Evolutionary conservation across 2,329 filamentous ascomycete genomes (phyloP).

Genomic region (Pseudogymnoascus sp.): DNA sequence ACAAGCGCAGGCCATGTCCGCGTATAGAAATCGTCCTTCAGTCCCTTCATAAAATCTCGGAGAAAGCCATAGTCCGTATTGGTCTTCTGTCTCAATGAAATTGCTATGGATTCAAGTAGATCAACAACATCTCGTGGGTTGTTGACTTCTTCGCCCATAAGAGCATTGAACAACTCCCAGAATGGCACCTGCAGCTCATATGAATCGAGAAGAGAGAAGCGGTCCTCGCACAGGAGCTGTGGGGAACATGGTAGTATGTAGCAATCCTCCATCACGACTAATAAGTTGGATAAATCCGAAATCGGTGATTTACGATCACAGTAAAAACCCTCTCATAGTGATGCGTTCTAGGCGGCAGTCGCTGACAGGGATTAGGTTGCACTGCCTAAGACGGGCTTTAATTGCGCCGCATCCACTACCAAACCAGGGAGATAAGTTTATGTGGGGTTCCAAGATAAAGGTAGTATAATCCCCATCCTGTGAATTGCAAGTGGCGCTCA

Average conservation of each 20-base stretch:
- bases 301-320: background rate
- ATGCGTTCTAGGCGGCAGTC: background rate
- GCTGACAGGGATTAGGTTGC: background rate
- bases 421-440: background rate
- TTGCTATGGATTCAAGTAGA: background rate
- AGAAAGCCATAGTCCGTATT: background rate
- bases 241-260: background rate
- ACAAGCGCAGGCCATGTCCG: background rate
- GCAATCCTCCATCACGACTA: background rate
- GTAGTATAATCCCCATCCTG: background rate
- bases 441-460: background rate
- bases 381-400: background rate
- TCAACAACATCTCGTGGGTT: background rate
- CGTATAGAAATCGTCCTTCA: background rate
- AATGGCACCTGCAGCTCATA: background rate
- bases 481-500: background rate
- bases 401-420: background rate
- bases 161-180: background rate
- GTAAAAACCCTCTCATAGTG: background rate
- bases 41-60: background rate
- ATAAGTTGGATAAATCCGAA: background rate
- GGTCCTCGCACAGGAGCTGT: background rate
- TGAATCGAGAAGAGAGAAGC: background rate
- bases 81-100: background rate
- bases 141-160: background rate